phyloP scores from a whole-genome alignment of 306 rosid species.

The Trifolium dubium region DNA sequence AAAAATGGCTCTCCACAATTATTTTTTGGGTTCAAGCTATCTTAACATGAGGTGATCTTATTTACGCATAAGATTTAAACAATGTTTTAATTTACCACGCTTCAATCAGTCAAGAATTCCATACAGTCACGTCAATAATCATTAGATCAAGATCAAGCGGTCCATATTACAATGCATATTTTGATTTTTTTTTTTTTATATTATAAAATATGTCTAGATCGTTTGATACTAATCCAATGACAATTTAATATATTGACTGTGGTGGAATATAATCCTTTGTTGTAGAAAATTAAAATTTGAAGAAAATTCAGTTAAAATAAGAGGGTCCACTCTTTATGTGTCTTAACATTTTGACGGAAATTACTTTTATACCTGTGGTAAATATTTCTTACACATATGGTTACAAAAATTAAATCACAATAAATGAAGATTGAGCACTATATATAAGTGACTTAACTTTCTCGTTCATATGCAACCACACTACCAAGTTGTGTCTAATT shows the following conservation, averaged over 20 bases:
- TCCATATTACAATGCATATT: not conserved
- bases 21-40: too few species aligned
- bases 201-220: too few species aligned
- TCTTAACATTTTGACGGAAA: not conserved
- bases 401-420: not conserved
- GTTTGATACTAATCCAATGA: not conserved
- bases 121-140: not conserved
- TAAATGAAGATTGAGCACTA: constrained; percentile 32
- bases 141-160: not conserved
- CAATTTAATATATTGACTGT: too few species aligned
- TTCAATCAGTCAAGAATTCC: too few species aligned
- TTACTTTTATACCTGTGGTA: too few species aligned
- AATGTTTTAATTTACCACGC: too few species aligned
- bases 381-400: not conserved
- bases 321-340: too few species aligned
- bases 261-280: not conserved
- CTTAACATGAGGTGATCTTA: too few species aligned
- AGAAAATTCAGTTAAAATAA: not conserved
- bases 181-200: not conserved
- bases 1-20: too few species aligned
- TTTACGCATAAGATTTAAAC: too few species aligned
- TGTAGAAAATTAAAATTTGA: not conserved
- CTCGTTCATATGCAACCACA: constrained; percentile 3
- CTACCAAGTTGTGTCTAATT: too few species aligned
- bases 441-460: constrained; percentile 32